Evolutionary conservation across 2,329 filamentous ascomycete species (phyloP).

Genomic region (Ilyonectria mors-panacis): DNA sequence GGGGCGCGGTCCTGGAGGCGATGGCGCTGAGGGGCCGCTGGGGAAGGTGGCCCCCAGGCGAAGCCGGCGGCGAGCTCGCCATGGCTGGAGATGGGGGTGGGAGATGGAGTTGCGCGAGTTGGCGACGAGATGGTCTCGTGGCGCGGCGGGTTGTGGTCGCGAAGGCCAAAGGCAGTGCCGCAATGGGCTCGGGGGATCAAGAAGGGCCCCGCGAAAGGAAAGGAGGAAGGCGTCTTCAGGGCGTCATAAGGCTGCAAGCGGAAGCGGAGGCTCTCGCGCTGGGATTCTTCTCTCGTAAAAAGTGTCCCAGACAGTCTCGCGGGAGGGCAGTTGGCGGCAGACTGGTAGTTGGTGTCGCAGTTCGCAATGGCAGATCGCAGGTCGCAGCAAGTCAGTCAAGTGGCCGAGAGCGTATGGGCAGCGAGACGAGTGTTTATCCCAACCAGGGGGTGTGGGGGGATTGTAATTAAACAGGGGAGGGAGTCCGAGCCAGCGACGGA

Average conservation of each 20-base stretch:
- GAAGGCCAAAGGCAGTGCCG: slow-evolving; percentile 28
- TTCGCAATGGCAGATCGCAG: background rate
- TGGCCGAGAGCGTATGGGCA: slow-evolving; percentile 29
- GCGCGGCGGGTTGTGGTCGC: slow-evolving; percentile 31
- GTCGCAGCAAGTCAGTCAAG: slow-evolving; percentile 32
- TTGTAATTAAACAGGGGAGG: slow-evolving; percentile 48
- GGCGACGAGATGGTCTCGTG: slow-evolving; percentile 26
- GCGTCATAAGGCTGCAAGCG: slow-evolving; percentile 46
- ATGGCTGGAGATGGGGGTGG: slow-evolving; percentile 58
- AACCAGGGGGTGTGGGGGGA: slow-evolving; percentile 46
- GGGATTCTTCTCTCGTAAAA: background rate
- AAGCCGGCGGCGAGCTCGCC: slow-evolving; percentile 80
- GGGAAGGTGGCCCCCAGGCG: slow-evolving; percentile 66
- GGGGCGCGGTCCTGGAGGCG: slow-evolving; percentile 75
- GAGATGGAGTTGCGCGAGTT: slow-evolving; percentile 13
- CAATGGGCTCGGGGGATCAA: slow-evolving; percentile 33
- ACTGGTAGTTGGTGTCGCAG: background rate
- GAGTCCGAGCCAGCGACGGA: slow-evolving; percentile 40
- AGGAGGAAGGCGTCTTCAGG: slow-evolving; percentile 34
- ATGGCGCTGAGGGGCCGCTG: slow-evolving; percentile 86
- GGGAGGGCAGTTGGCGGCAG: slow-evolving; percentile 31
- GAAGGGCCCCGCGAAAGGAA: slow-evolving; percentile 39
- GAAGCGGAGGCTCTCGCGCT: slow-evolving; percentile 26
- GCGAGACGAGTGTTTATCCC: slow-evolving; percentile 44
- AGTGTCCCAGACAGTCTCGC: slow-evolving; percentile 42